Base-by-base conservation (phyloP, 768 basidiomycete species). In the Epithele typhae region DNA sequence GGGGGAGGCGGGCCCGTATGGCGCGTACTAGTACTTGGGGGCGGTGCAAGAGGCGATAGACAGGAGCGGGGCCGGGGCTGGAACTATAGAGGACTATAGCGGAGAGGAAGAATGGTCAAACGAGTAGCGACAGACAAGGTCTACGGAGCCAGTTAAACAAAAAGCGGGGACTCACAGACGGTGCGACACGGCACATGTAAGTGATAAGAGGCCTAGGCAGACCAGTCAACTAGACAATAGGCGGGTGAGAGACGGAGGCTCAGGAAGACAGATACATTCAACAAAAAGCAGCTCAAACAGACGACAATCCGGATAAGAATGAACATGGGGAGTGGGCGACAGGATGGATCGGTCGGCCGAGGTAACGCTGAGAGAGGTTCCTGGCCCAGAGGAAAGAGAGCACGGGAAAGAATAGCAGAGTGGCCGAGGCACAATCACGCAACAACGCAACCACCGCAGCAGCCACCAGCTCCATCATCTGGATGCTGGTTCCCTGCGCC, bases 401-500 rank as follows among this genome's bases (percentile, higher is more conserved):
- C 35, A 17, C 19, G 45, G 25, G 33, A 34, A 21, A 7, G 25
- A 35, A n/a, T 17, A 37, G 23, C 11, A 33, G 19, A 38, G 12
- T 19, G 25, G 25, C 17, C 17, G n/a, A n/a, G n/a, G n/a, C n/a
- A n/a, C n/a, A n/a, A 35, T 71, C 62, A 77, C 25, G 66, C 68
- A 17, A 88, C 74, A 47, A 89, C 78, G 48, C 87, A 88, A 51
- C 82, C 76, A 35, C 69, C 66, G 55, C 87, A 89, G 71, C 87
- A 90, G 19, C 81, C 76, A 25, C 69, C 56, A 22, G 75, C 65
- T 27, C 76, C 76, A 42, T 83, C 79, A 27, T 81, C 76, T 42
- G 70, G 64, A 37, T 73, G 65, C 40, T 74, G 75, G 51, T 69
- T 70, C 52, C 70, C 56, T 15, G 65, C 46, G 49, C 56, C 72